A percentile compares a stretch with the other conserved stretches of the same genome.
Evolutionary conservation across 768 basidiomycete genomes (phyloP).

Genomic region (Amanita pseudoporphyria): DNA sequence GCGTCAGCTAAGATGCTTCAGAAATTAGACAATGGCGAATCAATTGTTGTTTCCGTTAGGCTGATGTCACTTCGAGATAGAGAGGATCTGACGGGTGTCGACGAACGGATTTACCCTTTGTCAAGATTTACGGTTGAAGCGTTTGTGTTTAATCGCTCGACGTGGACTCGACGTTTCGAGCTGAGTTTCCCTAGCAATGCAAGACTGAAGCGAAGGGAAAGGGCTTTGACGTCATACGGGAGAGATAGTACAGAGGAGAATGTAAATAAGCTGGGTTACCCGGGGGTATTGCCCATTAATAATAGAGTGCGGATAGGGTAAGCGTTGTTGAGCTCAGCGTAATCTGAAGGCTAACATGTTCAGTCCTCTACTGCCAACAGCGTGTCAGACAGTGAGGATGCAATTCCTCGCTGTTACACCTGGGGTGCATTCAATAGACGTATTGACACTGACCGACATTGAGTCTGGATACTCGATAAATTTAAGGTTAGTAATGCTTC

Average conservation of each 20-base stretch:
- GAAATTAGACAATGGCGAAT: slow-evolving; percentile 32
- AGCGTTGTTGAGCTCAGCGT: slow-evolving; percentile 18
- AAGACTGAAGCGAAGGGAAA: slow-evolving; percentile 32
- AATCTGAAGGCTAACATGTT: neutral
- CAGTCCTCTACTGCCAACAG: slow-evolving; percentile 68
- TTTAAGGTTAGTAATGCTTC: slow-evolving; percentile 43
- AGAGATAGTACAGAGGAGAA: slow-evolving; percentile 18
- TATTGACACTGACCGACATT: slow-evolving; percentile 63
- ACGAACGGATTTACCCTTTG: slow-evolving; percentile 55
- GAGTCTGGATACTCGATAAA: slow-evolving; percentile 68
- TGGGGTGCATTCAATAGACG: slow-evolving; percentile 70
- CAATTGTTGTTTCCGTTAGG: slow-evolving; percentile 64
- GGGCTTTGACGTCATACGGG: slow-evolving; percentile 14
- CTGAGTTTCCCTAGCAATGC: slow-evolving; percentile 55
- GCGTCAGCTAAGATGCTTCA: neutral
- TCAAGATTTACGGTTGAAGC: slow-evolving; percentile 77
- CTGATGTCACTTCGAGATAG: slow-evolving; percentile 21
- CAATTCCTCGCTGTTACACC: slow-evolving; percentile 73
- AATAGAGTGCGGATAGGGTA: slow-evolving; percentile 75
- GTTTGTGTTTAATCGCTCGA: slow-evolving; percentile 78
- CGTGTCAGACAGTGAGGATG: slow-evolving; percentile 83
- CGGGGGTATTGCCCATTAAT: slow-evolving; percentile 68
- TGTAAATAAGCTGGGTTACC: slow-evolving; percentile 31
- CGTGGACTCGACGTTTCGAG: slow-evolving; percentile 71
- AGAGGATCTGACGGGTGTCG: slow-evolving; percentile 12